Evolutionary conservation across 2,329 filamentous ascomycete species (phyloP).

Genomic region (Lasiodiplodia sp.): DNA sequence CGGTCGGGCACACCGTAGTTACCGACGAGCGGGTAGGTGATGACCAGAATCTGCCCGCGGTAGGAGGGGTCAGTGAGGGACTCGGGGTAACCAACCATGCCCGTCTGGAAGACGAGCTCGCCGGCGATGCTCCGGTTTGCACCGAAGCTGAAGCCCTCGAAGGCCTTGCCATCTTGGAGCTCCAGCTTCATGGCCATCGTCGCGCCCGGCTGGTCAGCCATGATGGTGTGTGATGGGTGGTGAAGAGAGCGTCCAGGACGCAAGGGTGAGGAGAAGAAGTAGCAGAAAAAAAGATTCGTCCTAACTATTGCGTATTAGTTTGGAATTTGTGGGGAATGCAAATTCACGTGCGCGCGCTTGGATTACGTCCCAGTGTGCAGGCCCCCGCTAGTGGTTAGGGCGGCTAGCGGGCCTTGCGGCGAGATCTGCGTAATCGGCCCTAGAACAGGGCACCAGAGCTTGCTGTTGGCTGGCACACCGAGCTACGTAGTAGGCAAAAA

Average conservation of each 20-base stretch:
- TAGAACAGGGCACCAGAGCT: too few species aligned
- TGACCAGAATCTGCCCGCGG: constrained; percentile 91
- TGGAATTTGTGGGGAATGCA: too few species aligned
- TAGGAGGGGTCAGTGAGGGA: constrained; percentile 88
- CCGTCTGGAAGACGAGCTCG: constrained; percentile 98
- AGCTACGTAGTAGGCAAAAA: too few species aligned
- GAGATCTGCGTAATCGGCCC: too few species aligned
- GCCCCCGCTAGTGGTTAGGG: neutral
- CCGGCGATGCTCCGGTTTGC: constrained; percentile 92
- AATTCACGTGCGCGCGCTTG: too few species aligned
- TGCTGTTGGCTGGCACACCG: too few species aligned
- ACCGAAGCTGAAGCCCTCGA: constrained; percentile 96
- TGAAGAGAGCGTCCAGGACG: neutral
- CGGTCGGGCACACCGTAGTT: constrained; percentile 97
- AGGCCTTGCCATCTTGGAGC: constrained; percentile 88
- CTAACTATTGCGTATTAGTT: too few species aligned
- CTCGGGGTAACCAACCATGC: constrained; percentile 99
- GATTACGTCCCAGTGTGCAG: neutral
- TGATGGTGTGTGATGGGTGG: constrained; percentile 21
- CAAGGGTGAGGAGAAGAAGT: constrained; percentile 5
- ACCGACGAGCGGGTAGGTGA: constrained; percentile 93
- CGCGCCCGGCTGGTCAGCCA: constrained; percentile 25
- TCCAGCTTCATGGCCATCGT: constrained; percentile 75
- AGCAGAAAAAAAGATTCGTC: neutral
- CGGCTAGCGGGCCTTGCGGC: too few species aligned